These are phyloP conservation scores for Yarrowia sp. DNA, from an alignment of 805 yeast genomes.

Conservation along the genomic window DNA sequence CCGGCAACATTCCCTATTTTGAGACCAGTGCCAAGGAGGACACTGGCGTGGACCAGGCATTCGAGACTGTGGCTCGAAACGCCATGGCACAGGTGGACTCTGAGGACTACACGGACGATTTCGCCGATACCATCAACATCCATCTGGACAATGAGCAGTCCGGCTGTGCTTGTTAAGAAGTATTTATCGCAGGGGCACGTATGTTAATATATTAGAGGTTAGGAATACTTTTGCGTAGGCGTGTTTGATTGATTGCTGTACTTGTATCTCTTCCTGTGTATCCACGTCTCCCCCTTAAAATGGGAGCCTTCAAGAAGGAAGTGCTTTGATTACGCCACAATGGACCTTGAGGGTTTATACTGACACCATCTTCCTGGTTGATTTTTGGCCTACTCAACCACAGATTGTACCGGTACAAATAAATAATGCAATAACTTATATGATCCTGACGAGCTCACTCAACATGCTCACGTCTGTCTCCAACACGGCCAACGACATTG, in stretches of 20 bases:
- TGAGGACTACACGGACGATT: conserved; percentile 87
- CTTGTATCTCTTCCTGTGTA: too few species aligned
- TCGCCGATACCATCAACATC: conserved; percentile 93
- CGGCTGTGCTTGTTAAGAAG: conserved; percentile 66
- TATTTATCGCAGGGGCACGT: conserved; percentile 15
- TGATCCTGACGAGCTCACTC: not conserved
- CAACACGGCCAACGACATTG: not conserved
- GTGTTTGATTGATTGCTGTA: too few species aligned
- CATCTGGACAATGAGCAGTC: conserved; percentile 79
- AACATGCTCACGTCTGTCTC: not conserved
- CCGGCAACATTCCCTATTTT: conserved; percentile 84
- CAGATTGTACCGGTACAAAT: not conserved
- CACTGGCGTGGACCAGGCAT: conserved; percentile 91
- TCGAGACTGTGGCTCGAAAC: conserved; percentile 91
- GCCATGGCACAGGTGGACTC: conserved; percentile 94
- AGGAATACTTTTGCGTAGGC: not conserved
- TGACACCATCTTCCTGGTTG: too few species aligned
- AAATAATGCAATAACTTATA: conserved; percentile 19
- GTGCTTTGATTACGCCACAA: too few species aligned
- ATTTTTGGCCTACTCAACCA: too few species aligned
- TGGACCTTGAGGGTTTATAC: too few species aligned
- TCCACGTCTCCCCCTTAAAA: too few species aligned
- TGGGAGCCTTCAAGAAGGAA: too few species aligned
- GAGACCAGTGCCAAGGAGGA: conserved; percentile 98
- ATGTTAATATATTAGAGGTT: conserved; percentile 25